Percentiles rank a stretch among this genome's conserved stretches.
Evolutionary conservation across 2,329 filamentous ascomycete species (phyloP).

Genomic region (Pseudocercospora fijiensis): DNA sequence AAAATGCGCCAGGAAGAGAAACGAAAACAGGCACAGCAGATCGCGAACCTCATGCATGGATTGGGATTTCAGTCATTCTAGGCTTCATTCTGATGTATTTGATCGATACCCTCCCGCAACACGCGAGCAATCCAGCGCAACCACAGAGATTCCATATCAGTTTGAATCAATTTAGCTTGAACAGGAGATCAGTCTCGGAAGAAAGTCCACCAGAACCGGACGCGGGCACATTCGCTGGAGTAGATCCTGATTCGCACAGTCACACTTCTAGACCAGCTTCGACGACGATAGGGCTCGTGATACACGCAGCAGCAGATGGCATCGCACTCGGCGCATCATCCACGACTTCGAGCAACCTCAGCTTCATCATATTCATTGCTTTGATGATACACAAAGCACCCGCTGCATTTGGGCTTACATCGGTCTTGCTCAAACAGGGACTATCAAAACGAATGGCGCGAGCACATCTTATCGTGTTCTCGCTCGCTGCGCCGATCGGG

Average conservation of each 20-base stretch:
- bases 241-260: neutral
- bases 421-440: constrained; percentile 84
- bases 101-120: constrained; percentile 79
- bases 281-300: constrained; percentile 87
- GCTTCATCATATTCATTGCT: constrained; percentile 89
- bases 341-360: constrained; percentile 66
- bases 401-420: constrained; percentile 93
- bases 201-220: constrained; percentile 18
- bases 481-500: constrained; percentile 81
- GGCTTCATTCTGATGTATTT: constrained; percentile 98
- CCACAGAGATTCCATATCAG: constrained; percentile 81
- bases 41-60: constrained; percentile 67
- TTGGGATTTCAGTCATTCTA: constrained; percentile 80
- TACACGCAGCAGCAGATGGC: constrained; percentile 91
- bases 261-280: constrained; percentile 36
- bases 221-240: constrained; percentile 24
- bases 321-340: constrained; percentile 91
- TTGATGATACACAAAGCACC: constrained; percentile 94
- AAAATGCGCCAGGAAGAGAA: neutral
- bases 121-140: constrained; percentile 54
- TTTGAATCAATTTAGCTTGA: constrained; percentile 68
- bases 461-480: constrained; percentile 86
- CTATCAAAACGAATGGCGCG: constrained; percentile 81
- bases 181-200: constrained; percentile 37
- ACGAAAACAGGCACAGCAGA: constrained; percentile 23